Conservation (phyloP, 1,139 yeast genomes). For the Blastobotrys indianensis region DNA sequence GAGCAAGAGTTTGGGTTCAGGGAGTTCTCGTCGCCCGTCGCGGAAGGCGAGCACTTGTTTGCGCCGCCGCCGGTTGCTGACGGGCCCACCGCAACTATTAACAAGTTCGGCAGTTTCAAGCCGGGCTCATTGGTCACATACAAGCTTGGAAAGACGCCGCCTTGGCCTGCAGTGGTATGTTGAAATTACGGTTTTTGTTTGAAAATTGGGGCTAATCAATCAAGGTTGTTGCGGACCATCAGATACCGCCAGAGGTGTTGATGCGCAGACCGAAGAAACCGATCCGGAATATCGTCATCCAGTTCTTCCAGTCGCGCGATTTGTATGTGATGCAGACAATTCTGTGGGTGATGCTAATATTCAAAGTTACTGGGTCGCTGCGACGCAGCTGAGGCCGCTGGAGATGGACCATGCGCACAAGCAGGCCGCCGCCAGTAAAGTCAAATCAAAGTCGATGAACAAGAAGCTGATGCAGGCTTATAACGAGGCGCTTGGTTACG, state of each 20-base stretch:
- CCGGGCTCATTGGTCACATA: slow-evolving; percentile 6
- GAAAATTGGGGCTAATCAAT: background rate
- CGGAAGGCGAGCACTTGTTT: too few relatives aligned
- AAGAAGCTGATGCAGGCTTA: slow-evolving; percentile 1
- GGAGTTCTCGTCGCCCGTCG: too few relatives aligned
- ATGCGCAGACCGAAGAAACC: slow-evolving; percentile 1
- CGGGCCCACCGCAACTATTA: too few relatives aligned
- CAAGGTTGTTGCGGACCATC: slow-evolving; percentile 1
- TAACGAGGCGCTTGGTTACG: background rate
- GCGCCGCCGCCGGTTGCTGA: too few relatives aligned
- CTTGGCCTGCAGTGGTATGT: slow-evolving; percentile 9
- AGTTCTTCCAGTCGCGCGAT: slow-evolving; percentile 4
- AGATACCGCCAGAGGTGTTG: slow-evolving; percentile 2
- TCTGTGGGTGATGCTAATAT: background rate
- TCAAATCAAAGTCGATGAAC: too few relatives aligned
- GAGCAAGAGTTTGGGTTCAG: too few relatives aligned
- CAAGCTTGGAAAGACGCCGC: slow-evolving; percentile 5
- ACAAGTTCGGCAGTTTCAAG: slow-evolving; percentile 3
- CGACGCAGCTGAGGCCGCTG: background rate
- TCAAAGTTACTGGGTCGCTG: slow-evolving; percentile 4
- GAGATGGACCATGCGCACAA: background rate
- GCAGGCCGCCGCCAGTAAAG: too few relatives aligned
- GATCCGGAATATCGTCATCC: slow-evolving; percentile 4
- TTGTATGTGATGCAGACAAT: slow-evolving; percentile 1
- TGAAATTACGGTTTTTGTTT: background rate